Evolutionary conservation across 805 yeast genomes (phyloP).

Genomic region (Metschnikowia noctiluminum): DNA sequence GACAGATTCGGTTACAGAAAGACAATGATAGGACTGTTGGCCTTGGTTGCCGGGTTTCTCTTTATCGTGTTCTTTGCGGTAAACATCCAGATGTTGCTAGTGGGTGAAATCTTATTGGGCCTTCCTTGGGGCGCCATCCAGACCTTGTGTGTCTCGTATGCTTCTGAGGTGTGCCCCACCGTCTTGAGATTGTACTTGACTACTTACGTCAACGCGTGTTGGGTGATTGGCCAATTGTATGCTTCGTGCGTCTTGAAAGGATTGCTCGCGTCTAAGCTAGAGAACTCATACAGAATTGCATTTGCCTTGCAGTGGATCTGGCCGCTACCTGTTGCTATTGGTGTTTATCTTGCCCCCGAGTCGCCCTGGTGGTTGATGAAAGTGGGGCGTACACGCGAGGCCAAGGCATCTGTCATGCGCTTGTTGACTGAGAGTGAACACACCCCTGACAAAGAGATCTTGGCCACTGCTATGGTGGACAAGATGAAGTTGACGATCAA

Average conservation of each 20-base stretch:
- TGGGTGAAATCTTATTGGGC: constrained; percentile 41
- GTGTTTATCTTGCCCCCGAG: constrained; percentile 4
- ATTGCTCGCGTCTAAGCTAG: constrained; percentile 24
- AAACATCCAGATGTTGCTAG: constrained; percentile 32
- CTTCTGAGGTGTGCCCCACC: constrained; percentile 44
- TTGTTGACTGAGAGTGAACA: constrained; percentile 23
- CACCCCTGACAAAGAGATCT: constrained; percentile 31
- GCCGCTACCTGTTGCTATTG: constrained; percentile 34
- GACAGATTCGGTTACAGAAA: constrained; percentile 46
- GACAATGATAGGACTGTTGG: constrained; percentile 30
- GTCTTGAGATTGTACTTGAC: constrained; percentile 39
- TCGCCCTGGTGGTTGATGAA: too few relatives aligned
- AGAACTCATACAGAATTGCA: constrained; percentile 35
- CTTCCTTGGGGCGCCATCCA: constrained; percentile 43
- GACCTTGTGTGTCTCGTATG: constrained; percentile 37
- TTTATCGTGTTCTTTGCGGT: constrained; percentile 40
- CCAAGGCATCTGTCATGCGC: constrained; percentile 27
- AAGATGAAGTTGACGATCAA: constrained; percentile 46
- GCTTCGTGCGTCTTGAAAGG: constrained; percentile 40
- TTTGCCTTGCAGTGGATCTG: constrained; percentile 41
- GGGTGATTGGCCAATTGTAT: constrained; percentile 39
- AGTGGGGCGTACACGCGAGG: constrained; percentile 31
- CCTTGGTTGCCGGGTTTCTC: constrained; percentile 31
- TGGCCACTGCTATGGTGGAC: constrained; percentile 41
- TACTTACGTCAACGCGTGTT: constrained; percentile 37